Evolutionary conservation across 2,329 filamentous ascomycete species (phyloP), one percentile per base, ranked within the genome.

Genomic region (Arthrocladium fulminans): DNA sequence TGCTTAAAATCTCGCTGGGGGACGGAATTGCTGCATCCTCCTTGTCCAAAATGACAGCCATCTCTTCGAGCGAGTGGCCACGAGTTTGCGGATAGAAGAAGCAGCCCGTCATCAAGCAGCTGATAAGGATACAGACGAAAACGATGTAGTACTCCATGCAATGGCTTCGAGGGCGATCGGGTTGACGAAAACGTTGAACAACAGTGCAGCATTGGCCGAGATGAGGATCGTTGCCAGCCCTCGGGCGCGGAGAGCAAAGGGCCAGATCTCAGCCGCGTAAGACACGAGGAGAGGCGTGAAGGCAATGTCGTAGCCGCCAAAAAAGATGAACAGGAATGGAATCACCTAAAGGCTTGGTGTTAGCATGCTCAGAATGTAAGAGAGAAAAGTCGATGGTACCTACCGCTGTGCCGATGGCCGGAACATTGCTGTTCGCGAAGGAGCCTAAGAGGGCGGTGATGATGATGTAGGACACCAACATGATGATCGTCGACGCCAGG

Each of bases 1-100:
- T n/a, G n/a, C n/a, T n/a, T n/a, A n/a, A n/a, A n/a, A n/a, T n/a
- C n/a, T n/a, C n/a, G n/a, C n/a, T n/a, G n/a, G n/a, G n/a, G n/a
- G n/a, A n/a, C n/a, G n/a, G n/a, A 25, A 70, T 71, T 56, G 61
- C 57, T 1, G 58, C 58, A 42, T 57, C 56, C 20, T 45, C 46
- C 3, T 54, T 44, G 44, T 52, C 51, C 34, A 89, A 89, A 54
- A 88, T 81, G 12, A 78, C 77, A 55, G 86, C 83, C 63, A 88
- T 81, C 61, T 88, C 83, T 60, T 89, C 85, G 38, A 78, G 68
- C 27, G 71, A 74, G 45, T 71, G 67, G 44, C 68, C 67, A 57
- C 71, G 72, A 7, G 73, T 76, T 60, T 75, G 73, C 0, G 72
- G 82, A 56, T 79, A 80, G 13, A 74, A 63, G 54, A 88, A 72